phyloP scores from a whole-genome alignment of 2,329 filamentous ascomycete species.

The Plenodomus lindquistii region DNA sequence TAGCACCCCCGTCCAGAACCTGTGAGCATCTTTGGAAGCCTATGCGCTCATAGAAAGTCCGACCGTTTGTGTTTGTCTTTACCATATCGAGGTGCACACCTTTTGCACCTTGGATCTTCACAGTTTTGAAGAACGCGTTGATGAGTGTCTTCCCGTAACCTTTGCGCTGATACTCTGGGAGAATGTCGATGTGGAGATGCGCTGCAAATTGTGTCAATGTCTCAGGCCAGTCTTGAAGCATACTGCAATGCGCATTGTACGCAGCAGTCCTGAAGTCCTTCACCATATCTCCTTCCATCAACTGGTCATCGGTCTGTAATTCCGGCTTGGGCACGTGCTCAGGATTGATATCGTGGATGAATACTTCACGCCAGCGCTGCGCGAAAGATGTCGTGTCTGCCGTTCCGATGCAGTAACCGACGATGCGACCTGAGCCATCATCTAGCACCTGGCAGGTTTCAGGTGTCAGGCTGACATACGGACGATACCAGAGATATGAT shows the following conservation, averaged over 20 bases:
- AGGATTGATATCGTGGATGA: conserved; percentile 28
- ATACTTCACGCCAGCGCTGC: conserved; percentile 30
- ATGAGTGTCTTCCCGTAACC: conserved; percentile 39
- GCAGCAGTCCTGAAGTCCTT: conserved; percentile 19
- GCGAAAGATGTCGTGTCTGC: conserved; percentile 31
- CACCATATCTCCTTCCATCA: conserved; percentile 25
- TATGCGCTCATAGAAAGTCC: conserved; percentile 33
- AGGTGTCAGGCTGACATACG: conserved; percentile 36
- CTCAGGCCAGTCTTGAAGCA: conserved; percentile 19
- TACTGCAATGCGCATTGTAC: conserved; percentile 28
- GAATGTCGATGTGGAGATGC: conserved; percentile 46
- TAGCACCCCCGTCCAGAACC: conserved; percentile 33
- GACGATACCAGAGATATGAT: conserved; percentile 38
- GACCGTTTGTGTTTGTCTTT: conserved; percentile 31
- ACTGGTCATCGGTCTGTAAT: conserved; percentile 3
- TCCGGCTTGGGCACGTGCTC: conserved; percentile 19
- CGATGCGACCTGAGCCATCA: conserved; percentile 32
- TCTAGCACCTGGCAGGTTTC: conserved; percentile 43
- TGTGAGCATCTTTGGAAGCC: conserved; percentile 27
- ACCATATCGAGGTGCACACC: conserved; percentile 46
- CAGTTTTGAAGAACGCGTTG: conserved; percentile 22
- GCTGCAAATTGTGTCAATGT: conserved; percentile 36
- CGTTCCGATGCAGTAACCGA: conserved; percentile 47
- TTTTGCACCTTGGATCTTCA: conserved; percentile 24
- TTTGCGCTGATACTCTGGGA: conserved; percentile 37